phyloP scores from a whole-genome alignment of 2,329 filamentous ascomycete species.

The Apiospora arundinis region DNA sequence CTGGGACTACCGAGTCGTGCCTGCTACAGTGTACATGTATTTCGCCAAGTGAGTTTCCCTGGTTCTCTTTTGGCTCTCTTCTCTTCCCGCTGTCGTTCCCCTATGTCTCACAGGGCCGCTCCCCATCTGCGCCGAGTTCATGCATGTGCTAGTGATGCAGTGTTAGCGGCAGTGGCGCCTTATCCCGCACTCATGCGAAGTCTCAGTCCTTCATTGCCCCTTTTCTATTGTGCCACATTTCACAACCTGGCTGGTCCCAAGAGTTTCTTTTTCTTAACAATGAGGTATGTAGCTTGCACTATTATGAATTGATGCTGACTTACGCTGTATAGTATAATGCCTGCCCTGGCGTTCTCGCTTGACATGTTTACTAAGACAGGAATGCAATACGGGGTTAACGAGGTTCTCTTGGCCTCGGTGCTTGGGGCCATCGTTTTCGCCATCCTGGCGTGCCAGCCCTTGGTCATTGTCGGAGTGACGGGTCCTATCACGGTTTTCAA shows the following conservation, averaged over 20 bases:
- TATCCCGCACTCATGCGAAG: neutral
- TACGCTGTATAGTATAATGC: constrained; percentile 70
- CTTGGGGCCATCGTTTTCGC: constrained; percentile 83
- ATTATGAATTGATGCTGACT: constrained; percentile 24
- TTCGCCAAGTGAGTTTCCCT: constrained; percentile 76
- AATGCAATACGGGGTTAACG: constrained; percentile 87
- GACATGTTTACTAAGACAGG: constrained; percentile 93
- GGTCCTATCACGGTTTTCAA: constrained; percentile 94
- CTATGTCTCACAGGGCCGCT: neutral
- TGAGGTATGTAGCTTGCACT: neutral
- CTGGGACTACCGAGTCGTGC: constrained; percentile 88
- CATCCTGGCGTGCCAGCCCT: constrained; percentile 78
- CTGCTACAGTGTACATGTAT: constrained; percentile 91
- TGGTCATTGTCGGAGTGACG: constrained; percentile 91
- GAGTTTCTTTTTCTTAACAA: neutral
- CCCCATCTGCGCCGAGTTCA: neutral
- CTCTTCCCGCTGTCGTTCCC: neutral
- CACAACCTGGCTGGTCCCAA: neutral
- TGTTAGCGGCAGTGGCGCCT: neutral
- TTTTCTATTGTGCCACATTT: neutral
- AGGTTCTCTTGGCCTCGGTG: constrained; percentile 86
- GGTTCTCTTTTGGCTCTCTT: neutral
- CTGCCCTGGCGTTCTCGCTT: constrained; percentile 85
- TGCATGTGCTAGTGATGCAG: neutral
- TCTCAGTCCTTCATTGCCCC: neutral